phyloP scores from a whole-genome alignment of 495 filamentous ascomycete genomes.

The Parmelia sp. region DNA sequence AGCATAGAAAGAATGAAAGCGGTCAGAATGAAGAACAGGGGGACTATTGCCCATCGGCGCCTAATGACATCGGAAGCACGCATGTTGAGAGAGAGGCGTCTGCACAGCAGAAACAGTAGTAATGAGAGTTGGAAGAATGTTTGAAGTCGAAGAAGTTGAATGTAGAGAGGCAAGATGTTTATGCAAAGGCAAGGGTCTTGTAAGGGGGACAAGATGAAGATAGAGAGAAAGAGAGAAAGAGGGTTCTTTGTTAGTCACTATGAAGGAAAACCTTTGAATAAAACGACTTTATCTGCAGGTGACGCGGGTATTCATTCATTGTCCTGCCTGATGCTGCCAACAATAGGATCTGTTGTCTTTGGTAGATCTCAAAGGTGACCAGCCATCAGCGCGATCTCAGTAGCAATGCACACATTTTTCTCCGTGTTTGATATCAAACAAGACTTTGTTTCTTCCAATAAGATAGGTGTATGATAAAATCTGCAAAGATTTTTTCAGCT shows the following conservation, averaged over 20 bases:
- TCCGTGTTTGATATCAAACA: conserved; percentile 4
- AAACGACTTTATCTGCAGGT: background rate
- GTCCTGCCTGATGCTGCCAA: background rate
- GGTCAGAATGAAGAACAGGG: conserved; percentile 28
- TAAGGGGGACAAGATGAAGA: background rate
- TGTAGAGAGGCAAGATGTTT: background rate
- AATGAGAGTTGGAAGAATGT: background rate
- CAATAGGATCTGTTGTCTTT: background rate
- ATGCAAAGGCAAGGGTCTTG: background rate
- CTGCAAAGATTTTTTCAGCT: background rate
- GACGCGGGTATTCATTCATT: background rate
- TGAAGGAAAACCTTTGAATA: background rate
- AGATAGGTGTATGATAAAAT: background rate
- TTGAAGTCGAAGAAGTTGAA: background rate
- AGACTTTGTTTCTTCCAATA: background rate
- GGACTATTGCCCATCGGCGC: conserved; percentile 7
- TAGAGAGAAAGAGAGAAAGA: background rate
- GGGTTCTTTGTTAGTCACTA: background rate
- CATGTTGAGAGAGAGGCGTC: background rate
- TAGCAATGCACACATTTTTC: background rate
- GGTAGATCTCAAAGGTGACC: background rate
- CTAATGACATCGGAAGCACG: conserved; percentile 1
- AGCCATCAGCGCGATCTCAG: background rate
- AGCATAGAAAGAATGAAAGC: conserved; percentile 63
- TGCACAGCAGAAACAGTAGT: conserved; percentile 12